Evolutionary conservation across 768 basidiomycete species (phyloP).

Genomic region (Phaeotremella skinneri): DNA sequence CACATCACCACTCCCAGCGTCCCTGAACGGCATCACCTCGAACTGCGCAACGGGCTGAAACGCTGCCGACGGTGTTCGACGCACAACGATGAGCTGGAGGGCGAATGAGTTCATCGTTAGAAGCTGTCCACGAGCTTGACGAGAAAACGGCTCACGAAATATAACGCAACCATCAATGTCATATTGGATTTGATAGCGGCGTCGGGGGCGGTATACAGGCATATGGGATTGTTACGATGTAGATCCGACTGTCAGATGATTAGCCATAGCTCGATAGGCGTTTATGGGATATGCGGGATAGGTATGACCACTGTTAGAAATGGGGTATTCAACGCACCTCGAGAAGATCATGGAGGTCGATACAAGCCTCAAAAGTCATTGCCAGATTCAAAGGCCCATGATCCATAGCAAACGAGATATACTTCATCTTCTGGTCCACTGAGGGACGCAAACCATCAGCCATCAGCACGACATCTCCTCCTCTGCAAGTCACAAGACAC

Average conservation of each 20-base stretch:
- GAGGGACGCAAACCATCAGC: not conserved
- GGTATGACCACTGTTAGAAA: not conserved
- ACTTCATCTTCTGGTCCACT: conserved; percentile 47
- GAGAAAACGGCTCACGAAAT: conserved; percentile 64
- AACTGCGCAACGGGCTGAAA: conserved; percentile 89
- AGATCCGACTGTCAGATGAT: conserved; percentile 9
- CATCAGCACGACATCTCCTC: no score
- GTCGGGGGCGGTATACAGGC: conserved; percentile 79
- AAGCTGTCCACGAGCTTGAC: not conserved
- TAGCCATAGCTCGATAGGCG: not conserved
- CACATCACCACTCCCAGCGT: conserved; percentile 86
- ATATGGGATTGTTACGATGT: conserved; percentile 20
- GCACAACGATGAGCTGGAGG: conserved; percentile 82
- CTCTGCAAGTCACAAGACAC: no score
- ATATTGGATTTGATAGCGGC: conserved; percentile 88
- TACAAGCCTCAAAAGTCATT: conserved; percentile 35
- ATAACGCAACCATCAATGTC: conserved; percentile 88
- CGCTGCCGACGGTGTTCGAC: conserved; percentile 87
- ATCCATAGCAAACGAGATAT: conserved; percentile 40
- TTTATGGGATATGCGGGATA: not conserved
- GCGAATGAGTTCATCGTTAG: conserved; percentile 1
- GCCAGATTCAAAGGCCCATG: conserved; percentile 48
- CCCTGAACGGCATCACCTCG: conserved; percentile 77
- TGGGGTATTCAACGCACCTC: conserved; percentile 16
- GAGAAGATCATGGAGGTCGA: conserved; percentile 30